Conservation (phyloP, 257 asterid species). For the Agastache rugosa region DNA sequence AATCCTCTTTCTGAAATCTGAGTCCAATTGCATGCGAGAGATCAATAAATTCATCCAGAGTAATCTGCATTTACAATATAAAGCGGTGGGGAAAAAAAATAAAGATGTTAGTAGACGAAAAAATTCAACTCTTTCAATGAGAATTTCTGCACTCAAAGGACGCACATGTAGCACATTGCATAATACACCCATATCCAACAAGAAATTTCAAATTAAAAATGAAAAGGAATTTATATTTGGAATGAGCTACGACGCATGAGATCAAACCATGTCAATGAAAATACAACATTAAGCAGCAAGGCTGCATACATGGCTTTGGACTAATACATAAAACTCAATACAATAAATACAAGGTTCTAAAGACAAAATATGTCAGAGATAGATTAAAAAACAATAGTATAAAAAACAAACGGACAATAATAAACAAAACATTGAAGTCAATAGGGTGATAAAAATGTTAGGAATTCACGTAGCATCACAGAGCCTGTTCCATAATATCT, state of each 20-base stretch:
- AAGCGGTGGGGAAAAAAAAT: conserved; percentile 24
- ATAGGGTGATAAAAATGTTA: too few species aligned
- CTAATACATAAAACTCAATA: neutral
- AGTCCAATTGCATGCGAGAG: conserved; percentile 88
- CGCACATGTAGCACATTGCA: conserved; percentile 15
- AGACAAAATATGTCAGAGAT: conserved; percentile 8
- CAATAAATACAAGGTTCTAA: neutral
- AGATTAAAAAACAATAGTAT: neutral
- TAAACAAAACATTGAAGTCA: neutral
- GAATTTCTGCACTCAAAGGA: conserved; percentile 24
- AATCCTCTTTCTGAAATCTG: conserved; percentile 90
- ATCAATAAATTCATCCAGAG: conserved; percentile 86
- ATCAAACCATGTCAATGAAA: neutral
- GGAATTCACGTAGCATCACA: too few species aligned
- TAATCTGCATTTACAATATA: conserved; percentile 62
- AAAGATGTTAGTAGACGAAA: conserved; percentile 26
- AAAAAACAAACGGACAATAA: conserved; percentile 1
- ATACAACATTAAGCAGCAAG: neutral
- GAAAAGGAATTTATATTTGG: neutral
- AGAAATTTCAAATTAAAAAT: conserved; percentile 8
- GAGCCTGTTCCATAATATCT: too few species aligned
- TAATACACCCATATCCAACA: neutral
- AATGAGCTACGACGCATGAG: neutral
- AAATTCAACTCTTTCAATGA: conserved; percentile 2
- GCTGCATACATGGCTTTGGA: neutral